Conservation (phyloP, 176 grass and related monocot genomes). For the Calamus simplicifolius region DNA sequence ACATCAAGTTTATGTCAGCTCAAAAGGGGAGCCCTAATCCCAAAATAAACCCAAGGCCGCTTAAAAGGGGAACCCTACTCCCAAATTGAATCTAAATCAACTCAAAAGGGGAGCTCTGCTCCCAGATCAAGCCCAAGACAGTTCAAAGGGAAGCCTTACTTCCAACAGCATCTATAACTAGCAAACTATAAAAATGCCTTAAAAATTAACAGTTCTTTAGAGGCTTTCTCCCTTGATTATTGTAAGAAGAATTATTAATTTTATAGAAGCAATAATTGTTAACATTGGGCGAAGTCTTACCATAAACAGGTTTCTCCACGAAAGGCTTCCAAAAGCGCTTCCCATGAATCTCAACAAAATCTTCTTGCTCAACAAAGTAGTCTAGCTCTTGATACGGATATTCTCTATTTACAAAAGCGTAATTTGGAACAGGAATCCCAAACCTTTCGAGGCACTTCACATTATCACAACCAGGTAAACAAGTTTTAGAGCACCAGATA, state of each 20-base stretch:
- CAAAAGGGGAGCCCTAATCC: too few species aligned
- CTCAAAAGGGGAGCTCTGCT: too few species aligned
- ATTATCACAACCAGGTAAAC: not conserved
- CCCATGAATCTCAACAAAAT: conserved; percentile 85
- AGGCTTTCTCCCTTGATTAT: not conserved
- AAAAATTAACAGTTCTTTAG: not conserved
- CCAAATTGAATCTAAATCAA: too few species aligned
- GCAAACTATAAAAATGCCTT: not conserved
- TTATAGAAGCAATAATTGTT: not conserved
- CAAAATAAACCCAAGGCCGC: too few species aligned
- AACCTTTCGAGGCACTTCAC: conserved; percentile 70
- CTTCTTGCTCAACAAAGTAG: conserved; percentile 85
- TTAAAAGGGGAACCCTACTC: too few species aligned
- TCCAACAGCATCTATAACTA: too few species aligned
- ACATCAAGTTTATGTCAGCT: too few species aligned
- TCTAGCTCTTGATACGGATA: conserved; percentile 85
- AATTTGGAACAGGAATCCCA: conserved; percentile 74
- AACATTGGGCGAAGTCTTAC: conserved; percentile 42
- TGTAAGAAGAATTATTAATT: too few species aligned
- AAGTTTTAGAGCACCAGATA: too few species aligned
- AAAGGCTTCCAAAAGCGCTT: conserved; percentile 87
- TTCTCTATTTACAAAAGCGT: conserved; percentile 74
- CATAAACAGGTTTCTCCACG: conserved; percentile 91
- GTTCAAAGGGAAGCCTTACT: too few species aligned
- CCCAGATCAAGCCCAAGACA: too few species aligned